Percentiles rank a stretch among this genome's conserved stretches.
Conservation (phyloP, 129 eudicot genomes). For the Flaveria ramosissima region DNA sequence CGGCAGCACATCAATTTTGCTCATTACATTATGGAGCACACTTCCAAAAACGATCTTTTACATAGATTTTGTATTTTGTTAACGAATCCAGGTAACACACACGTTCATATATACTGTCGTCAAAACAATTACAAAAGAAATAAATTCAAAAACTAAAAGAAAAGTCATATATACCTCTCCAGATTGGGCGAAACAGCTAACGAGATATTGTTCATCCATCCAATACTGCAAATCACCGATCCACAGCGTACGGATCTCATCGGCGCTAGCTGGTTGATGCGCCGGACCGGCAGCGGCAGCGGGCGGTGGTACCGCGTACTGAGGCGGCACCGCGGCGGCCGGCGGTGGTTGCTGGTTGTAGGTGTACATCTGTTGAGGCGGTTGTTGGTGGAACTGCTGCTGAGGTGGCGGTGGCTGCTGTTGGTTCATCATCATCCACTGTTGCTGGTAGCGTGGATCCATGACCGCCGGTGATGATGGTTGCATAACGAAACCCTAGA, state of each 20-base stretch:
- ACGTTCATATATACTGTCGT: not conserved
- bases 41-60: slow-evolving; percentile 54
- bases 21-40: slow-evolving; percentile 52
- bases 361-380: slow-evolving; percentile 47
- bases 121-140: too few relatives aligned
- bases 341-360: slow-evolving; percentile 57
- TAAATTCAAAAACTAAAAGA: slow-evolving; percentile 27
- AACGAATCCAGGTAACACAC: not conserved
- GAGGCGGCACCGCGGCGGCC: slow-evolving; percentile 23
- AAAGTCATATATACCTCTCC: slow-evolving; percentile 60
- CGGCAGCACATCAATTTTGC: slow-evolving; percentile 18
- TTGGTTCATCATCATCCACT: slow-evolving; percentile 51
- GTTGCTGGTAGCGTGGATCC: slow-evolving; percentile 63
- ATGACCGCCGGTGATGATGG: slow-evolving; percentile 23
- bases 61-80: slow-evolving; percentile 48
- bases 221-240: slow-evolving; percentile 97
- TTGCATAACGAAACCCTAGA: slow-evolving; percentile 48
- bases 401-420: slow-evolving; percentile 38
- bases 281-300: slow-evolving; percentile 37
- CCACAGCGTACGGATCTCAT: slow-evolving; percentile 88
- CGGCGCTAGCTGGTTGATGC: slow-evolving; percentile 53
- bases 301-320: slow-evolving; percentile 33
- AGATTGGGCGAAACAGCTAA: slow-evolving; percentile 56
- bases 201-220: slow-evolving; percentile 88
- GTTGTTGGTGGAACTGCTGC: slow-evolving; percentile 41